Percentiles rank a stretch among this genome's conserved stretches.
phyloP scores from a whole-genome alignment of 108 stramenopile genomes.

The Bacterosira constricta region DNA sequence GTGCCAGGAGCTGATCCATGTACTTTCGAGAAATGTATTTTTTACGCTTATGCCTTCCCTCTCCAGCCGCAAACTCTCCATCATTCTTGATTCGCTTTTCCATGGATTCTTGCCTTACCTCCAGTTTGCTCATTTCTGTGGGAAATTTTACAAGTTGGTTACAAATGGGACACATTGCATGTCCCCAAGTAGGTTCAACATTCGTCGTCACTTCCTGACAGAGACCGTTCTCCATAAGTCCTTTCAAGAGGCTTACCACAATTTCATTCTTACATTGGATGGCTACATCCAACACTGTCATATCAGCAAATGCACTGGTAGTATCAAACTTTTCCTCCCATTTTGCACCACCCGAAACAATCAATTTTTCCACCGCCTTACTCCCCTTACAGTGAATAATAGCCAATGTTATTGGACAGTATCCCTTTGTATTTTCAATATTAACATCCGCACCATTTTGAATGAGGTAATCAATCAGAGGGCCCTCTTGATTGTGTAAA shows the following conservation, averaged over 20 bases:
- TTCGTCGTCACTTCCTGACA: neutral
- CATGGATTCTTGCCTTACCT: conserved; percentile 5
- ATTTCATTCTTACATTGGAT: conserved; percentile 7
- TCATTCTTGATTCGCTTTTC: conserved; percentile 4
- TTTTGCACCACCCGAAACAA: conserved; percentile 11
- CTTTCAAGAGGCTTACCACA: neutral
- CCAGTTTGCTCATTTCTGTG: conserved; percentile 21
- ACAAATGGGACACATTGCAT: conserved; percentile 24
- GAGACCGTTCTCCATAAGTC: neutral
- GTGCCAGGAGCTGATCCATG: conserved; percentile 25
- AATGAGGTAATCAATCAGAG: conserved; percentile 31
- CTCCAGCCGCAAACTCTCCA: neutral
- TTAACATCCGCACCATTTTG: conserved; percentile 26
- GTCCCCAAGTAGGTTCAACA: neutral
- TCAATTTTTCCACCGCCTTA: conserved; percentile 18
- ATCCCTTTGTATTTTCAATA: conserved; percentile 20
- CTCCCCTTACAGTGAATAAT: conserved; percentile 26
- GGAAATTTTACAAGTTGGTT: conserved; percentile 22
- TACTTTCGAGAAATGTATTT: conserved; percentile 24
- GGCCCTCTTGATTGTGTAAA: conserved; percentile 37
- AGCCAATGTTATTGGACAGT: conserved; percentile 8
- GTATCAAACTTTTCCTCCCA: neutral
- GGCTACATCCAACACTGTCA: conserved; percentile 25
- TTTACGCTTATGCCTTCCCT: conserved; percentile 6
- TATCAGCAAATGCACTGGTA: conserved; percentile 11